These are phyloP conservation scores for Penicillium malachiteum DNA, from an alignment of 495 filamentous ascomycete genomes.

Conservation along the genomic window DNA sequence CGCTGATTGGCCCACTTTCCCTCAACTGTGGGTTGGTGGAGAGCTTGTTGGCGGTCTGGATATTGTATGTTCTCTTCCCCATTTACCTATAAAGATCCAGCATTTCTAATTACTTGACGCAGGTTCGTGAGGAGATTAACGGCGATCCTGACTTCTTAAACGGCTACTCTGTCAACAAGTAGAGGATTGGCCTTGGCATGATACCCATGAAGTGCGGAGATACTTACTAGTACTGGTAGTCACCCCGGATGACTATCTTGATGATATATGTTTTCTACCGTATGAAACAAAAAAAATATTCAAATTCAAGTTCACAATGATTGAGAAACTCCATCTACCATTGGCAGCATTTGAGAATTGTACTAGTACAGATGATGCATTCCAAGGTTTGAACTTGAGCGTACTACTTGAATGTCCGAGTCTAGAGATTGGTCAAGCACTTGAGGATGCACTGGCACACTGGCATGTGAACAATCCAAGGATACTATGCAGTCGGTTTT, in stretches of 20 bases:
- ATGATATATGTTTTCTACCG: conserved; percentile 24
- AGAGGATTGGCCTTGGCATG: conserved; percentile 12
- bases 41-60: conserved; percentile 90
- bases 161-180: conserved; percentile 54
- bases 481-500: too few relatives aligned
- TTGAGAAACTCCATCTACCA: not conserved
- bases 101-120: conserved; percentile 34
- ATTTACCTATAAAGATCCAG: not conserved
- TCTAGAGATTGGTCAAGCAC: too few relatives aligned
- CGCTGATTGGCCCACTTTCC: conserved; percentile 96
- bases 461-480: too few relatives aligned
- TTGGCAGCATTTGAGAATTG: too few relatives aligned
- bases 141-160: conserved; percentile 77
- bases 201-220: conserved; percentile 26
- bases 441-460: too few relatives aligned
- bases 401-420: too few relatives aligned
- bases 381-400: too few relatives aligned
- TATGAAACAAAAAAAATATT: conserved; percentile 9
- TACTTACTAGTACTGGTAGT: not conserved
- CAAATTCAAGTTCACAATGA: not conserved
- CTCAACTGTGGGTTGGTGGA: conserved; percentile 81
- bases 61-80: conserved; percentile 66
- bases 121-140: conserved; percentile 74
- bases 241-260: conserved; percentile 12
- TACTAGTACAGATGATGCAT: too few relatives aligned